Conservation (phyloP, 2,329 filamentous ascomycete genomes). For the Curvularia eragrostidis region DNA sequence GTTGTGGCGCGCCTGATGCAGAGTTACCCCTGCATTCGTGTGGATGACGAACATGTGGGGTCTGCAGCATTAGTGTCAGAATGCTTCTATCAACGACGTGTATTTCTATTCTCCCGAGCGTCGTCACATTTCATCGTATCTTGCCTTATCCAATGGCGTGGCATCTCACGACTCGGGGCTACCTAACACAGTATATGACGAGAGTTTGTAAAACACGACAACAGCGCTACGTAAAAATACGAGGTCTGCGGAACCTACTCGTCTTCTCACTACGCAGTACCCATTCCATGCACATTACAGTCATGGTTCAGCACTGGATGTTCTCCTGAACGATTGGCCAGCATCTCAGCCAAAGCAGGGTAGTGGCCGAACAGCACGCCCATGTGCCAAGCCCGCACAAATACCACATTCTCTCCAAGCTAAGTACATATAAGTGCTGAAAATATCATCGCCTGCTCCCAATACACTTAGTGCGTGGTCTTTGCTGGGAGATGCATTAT, state of each 20-base stretch:
- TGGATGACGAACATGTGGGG: conserved; percentile 18
- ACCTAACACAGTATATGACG: background rate
- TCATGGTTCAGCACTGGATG: background rate
- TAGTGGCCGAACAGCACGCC: background rate
- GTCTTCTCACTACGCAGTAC: background rate
- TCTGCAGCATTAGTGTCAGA: conserved; percentile 3
- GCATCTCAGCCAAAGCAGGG: background rate
- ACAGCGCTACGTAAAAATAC: conserved; percentile 7
- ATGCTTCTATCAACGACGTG: background rate
- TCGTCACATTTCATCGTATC: background rate
- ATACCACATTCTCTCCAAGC: background rate
- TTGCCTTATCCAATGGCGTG: background rate
- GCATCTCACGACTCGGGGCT: background rate
- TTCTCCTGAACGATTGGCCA: background rate
- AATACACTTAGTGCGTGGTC: background rate
- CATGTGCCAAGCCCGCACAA: background rate
- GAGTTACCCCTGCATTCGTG: background rate
- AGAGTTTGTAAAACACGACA: conserved; percentile 7
- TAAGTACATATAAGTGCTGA: no score
- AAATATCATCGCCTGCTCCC: background rate
- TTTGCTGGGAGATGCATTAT: background rate
- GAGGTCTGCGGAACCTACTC: conserved; percentile 2
- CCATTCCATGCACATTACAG: background rate
- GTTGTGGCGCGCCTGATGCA: conserved; percentile 12
- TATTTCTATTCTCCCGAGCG: background rate